These are phyloP conservation scores for Irpex lacteus DNA, from an alignment of 1,284 basidiomycete species.

Conservation along the genomic window DNA sequence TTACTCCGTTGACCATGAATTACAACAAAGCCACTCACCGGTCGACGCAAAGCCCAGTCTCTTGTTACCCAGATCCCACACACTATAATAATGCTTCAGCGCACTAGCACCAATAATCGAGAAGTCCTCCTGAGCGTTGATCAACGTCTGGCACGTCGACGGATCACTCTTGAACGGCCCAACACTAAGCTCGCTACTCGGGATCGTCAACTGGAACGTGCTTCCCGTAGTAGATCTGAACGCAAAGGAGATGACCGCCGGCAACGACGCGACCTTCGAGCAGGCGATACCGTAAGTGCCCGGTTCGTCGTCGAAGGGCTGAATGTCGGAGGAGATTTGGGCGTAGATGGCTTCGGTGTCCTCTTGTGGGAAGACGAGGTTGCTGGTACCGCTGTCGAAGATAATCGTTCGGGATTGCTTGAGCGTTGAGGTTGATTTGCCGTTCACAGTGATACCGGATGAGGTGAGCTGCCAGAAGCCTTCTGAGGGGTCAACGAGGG, in stretches of 20 bases:
- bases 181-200: constrained; percentile 51
- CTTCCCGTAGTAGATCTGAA: constrained; percentile 45
- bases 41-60: constrained; percentile 49
- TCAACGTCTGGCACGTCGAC: constrained; percentile 49
- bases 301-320: constrained; percentile 44
- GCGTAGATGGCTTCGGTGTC: constrained; percentile 53
- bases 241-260: constrained; percentile 47
- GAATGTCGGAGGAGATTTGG: constrained; percentile 53
- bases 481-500: constrained; percentile 20
- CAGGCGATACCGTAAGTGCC: constrained; percentile 59
- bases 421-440: constrained; percentile 43
- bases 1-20: background rate
- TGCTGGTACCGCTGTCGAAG: constrained; percentile 58
- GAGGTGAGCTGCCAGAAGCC: constrained; percentile 47
- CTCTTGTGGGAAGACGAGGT: constrained; percentile 44
- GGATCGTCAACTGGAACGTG: constrained; percentile 54
- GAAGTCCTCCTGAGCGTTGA: constrained; percentile 51
- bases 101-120: constrained; percentile 50
- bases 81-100: constrained; percentile 56
- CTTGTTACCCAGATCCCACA: constrained; percentile 48
- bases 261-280: constrained; percentile 39
- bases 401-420: constrained; percentile 42
- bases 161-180: constrained; percentile 51
- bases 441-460: constrained; percentile 48
- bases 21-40: constrained; percentile 18